Base-by-base conservation (phyloP, 768 basidiomycete genomes). In the Guyanaporus albipodus region DNA sequence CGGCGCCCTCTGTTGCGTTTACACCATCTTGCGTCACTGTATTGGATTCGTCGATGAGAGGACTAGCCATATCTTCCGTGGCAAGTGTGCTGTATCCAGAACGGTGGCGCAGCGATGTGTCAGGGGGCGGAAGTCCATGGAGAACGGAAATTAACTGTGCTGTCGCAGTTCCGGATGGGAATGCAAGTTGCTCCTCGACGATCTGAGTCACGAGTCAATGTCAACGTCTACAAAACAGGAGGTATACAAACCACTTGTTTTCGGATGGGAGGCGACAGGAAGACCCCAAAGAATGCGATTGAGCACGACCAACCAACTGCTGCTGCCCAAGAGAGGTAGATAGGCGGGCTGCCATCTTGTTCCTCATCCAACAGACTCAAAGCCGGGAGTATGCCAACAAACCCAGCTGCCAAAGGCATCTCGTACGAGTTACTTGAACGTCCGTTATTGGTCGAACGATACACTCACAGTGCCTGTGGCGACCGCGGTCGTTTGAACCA, bases 271-370 rank as follows among this genome's bases (percentile, higher is more conserved):
- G 93, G 91, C 2, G 95, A 95, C 33, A 98, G 74, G 66, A 97
- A 95, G n/a, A 97, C 94, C 80, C 94, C 95, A 67, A 97, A 98
- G 71, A 93, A 98, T 4, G 94, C 94, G 22, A 95, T 78, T 6
- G 85, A 89, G 51, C 81, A 83, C 10, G 90, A 93, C 95, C 95
- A 98, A 5, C 76, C 79, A 18, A 93, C 71, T 18, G 90, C 78
- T 23, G 80, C 74, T 17, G 79, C 50, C 82, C 84, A 93, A 8
- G 83, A 79, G 32, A 97, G 71, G 49, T 76, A 70, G 12, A 97
- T 76, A 2, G 93, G 85, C 1, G 78, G 77, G 8, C 81, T 74
- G 8, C 91, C 91, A 54, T 98, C 95, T 44, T 77, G 72, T 36
- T 78, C 74, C 55, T 79, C 72, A 42, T 81, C 77, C n/a, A 98